A percentile compares a stretch with the other conserved stretches of the same genome.
phyloP scores from a whole-genome alignment of 2,329 filamentous ascomycete species.

The Domatiomyces catenatus region DNA sequence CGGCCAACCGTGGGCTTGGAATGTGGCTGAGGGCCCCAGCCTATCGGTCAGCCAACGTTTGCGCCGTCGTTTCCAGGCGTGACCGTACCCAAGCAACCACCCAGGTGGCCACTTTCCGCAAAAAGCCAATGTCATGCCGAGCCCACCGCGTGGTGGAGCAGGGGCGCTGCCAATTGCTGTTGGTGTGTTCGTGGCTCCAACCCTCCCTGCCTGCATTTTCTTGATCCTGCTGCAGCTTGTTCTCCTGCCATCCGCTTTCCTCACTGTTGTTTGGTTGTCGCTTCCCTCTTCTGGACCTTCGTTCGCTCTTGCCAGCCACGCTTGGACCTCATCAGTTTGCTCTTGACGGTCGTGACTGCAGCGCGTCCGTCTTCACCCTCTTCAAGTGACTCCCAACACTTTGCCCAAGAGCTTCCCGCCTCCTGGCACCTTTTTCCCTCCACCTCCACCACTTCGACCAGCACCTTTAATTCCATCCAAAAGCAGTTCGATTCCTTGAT shows the following conservation, averaged over 20 bases:
- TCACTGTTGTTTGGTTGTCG: slow-evolving; percentile 18
- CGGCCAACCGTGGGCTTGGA: background rate
- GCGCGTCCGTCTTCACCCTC: slow-evolving; percentile 9
- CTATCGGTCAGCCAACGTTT: slow-evolving; percentile 4
- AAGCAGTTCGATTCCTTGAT: slow-evolving; percentile 12
- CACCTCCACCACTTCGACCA: slow-evolving; percentile 7
- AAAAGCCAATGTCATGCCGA: slow-evolving; percentile 5
- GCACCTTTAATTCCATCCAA: slow-evolving; percentile 12
- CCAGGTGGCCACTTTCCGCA: slow-evolving; percentile 6
- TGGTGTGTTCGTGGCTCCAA: background rate
- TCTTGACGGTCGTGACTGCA: slow-evolving; percentile 14
- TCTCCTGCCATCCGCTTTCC: slow-evolving; percentile 17
- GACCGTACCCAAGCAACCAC: slow-evolving; percentile 2
- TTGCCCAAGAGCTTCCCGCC: slow-evolving; percentile 15
- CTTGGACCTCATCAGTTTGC: slow-evolving; percentile 10
- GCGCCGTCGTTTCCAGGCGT: slow-evolving; percentile 18
- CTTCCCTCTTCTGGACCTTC: slow-evolving; percentile 23
- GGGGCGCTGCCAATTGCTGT: background rate
- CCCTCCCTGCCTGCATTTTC: background rate
- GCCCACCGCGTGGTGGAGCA: slow-evolving; percentile 3
- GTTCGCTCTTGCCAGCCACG: slow-evolving; percentile 19
- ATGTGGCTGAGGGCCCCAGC: slow-evolving; percentile 3
- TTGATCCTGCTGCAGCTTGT: background rate
- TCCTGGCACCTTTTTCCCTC: slow-evolving; percentile 9
- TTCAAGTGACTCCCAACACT: slow-evolving; percentile 11